phyloP scores from a whole-genome alignment of 768 basidiomycete genomes.

The Leucocoprinus birnbaumii region DNA sequence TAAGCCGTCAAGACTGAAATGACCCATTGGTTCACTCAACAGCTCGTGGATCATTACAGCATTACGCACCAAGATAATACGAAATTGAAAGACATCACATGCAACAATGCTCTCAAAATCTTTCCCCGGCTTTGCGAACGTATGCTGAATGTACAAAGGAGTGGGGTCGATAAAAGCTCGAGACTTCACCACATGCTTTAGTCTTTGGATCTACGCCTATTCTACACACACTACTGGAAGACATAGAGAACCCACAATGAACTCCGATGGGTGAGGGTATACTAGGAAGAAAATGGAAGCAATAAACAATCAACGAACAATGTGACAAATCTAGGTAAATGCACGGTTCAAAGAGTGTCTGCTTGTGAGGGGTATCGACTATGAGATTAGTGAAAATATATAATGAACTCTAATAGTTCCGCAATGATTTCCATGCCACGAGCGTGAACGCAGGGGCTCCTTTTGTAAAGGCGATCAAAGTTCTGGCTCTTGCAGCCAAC shows the following conservation, averaged over 20 bases:
- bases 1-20: slow-evolving; percentile 61
- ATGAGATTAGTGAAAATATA: slow-evolving; percentile 2
- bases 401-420: not conserved
- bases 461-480: not conserved
- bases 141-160: not conserved
- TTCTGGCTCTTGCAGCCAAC: slow-evolving; percentile 48
- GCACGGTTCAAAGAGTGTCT: not conserved
- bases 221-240: not conserved
- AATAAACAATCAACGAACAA: not conserved
- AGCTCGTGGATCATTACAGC: slow-evolving; percentile 46
- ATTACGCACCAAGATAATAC: slow-evolving; percentile 23
- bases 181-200: not conserved
- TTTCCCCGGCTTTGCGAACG: slow-evolving; percentile 33
- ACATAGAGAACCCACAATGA: not conserved
- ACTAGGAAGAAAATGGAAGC: not conserved
- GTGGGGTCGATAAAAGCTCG: not conserved
- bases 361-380: slow-evolving; percentile 7
- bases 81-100: slow-evolving; percentile 41
- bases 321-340: not conserved
- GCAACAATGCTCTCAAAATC: slow-evolving; percentile 48
- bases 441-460: no score
- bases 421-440: not conserved
- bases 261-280: slow-evolving; percentile 2
- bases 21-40: slow-evolving; percentile 59
- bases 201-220: not conserved